Evolutionary conservation across 2,329 filamentous ascomycete genomes (phyloP).

Genomic region (Colletotrichum kahawae): DNA sequence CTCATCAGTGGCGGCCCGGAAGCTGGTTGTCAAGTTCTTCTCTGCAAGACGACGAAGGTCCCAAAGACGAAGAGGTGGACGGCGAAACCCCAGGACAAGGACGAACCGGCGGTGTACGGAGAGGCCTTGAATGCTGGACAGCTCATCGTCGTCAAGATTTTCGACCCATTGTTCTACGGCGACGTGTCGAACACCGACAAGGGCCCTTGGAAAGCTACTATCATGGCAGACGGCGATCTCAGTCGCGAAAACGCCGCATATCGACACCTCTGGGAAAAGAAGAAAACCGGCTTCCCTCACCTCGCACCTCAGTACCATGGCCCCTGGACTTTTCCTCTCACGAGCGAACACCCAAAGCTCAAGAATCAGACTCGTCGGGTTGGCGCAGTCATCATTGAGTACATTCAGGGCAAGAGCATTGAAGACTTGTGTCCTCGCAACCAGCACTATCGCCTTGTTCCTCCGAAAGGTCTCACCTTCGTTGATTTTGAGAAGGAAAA

Average conservation of each 20-base stretch:
- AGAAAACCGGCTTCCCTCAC: fast-evolving
- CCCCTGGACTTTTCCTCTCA: fast-evolving
- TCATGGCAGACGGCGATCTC: neutral
- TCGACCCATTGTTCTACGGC: neutral
- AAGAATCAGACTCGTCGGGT: neutral
- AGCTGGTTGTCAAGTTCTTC: neutral
- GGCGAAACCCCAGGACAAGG: fast-evolving
- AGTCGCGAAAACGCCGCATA: neutral
- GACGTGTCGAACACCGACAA: neutral
- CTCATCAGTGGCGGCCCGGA: neutral
- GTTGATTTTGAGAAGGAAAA: neutral
- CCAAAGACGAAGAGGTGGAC: fast-evolving
- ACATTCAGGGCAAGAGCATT: neutral
- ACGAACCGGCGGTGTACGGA: fast-evolving
- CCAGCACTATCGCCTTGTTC: neutral
- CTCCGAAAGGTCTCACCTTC: fast-evolving
- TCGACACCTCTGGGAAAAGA: neutral
- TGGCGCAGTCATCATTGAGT: neutral
- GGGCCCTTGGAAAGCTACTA: neutral
- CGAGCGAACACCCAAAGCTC: neutral
- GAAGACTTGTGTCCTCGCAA: neutral
- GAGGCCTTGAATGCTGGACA: neutral
- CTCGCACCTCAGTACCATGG: neutral
- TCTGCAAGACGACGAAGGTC: fast-evolving
- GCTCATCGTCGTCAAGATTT: neutral